Percentiles rank a stretch among this genome's conserved stretches.
Evolutionary conservation across 73 alveolate genomes (phyloP).

Genomic region (Tetrahymena elliotti): DNA sequence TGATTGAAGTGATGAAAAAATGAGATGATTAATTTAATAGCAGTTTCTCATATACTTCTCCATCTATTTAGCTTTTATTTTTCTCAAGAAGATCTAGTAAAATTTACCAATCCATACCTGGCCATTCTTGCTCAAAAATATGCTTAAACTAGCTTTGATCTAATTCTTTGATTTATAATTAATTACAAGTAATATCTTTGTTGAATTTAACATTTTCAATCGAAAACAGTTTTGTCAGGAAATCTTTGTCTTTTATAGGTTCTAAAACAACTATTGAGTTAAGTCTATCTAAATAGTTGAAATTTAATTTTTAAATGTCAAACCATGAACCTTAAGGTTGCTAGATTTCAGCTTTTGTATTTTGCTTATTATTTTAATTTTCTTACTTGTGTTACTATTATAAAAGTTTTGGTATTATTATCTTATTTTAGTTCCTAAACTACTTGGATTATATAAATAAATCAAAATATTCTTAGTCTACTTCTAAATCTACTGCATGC

Average conservation of each 20-base stretch:
- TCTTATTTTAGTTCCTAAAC: background rate
- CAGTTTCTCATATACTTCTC: background rate
- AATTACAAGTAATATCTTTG: background rate
- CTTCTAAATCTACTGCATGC: background rate
- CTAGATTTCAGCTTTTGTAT: background rate
- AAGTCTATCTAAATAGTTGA: background rate
- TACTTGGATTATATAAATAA: background rate
- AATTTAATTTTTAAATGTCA: background rate
- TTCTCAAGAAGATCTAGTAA: background rate
- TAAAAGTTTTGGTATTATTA: background rate
- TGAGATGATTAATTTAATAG: background rate
- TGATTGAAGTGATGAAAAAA: background rate
- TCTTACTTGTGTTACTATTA: background rate
- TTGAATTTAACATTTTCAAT: background rate
- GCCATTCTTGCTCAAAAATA: background rate
- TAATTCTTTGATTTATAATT: background rate
- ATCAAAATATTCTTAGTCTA: background rate
- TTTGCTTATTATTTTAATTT: background rate
- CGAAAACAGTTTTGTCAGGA: background rate
- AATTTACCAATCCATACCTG: background rate
- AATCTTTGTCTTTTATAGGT: background rate
- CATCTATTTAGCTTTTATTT: background rate
- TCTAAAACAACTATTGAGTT: background rate
- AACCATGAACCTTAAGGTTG: background rate
- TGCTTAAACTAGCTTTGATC: background rate